These are phyloP conservation scores for Kodamaea sp. DNA, from an alignment of 1,139 yeast species.

Conservation along the genomic window DNA sequence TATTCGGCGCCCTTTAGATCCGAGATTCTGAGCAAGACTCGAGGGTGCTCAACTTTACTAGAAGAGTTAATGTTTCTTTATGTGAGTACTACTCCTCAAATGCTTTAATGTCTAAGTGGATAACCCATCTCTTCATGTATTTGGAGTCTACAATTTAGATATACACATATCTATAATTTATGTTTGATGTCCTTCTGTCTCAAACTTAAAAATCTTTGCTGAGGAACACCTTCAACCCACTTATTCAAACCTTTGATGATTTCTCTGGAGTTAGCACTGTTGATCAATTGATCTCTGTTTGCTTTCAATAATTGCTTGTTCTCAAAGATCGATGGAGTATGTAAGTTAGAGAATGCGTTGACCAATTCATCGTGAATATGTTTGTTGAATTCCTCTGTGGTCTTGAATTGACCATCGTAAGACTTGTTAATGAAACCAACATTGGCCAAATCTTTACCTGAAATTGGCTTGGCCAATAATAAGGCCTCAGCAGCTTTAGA, in stretches of 20 bases:
- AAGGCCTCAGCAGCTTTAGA: slow-evolving; percentile 75
- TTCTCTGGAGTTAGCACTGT: slow-evolving; percentile 63
- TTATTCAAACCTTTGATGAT: slow-evolving; percentile 65
- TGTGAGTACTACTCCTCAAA: too few relatives aligned
- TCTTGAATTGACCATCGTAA: slow-evolving; percentile 41
- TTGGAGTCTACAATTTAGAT: too few relatives aligned
- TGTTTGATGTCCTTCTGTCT: slow-evolving; percentile 59
- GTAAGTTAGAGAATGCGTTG: slow-evolving; percentile 48
- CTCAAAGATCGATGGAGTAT: slow-evolving; percentile 58
- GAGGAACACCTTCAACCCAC: slow-evolving; percentile 79
- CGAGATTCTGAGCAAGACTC: too few relatives aligned
- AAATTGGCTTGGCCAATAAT: slow-evolving; percentile 65
- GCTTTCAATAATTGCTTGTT: slow-evolving; percentile 61
- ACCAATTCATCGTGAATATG: slow-evolving; percentile 50
- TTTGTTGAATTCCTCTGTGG: slow-evolving; percentile 62
- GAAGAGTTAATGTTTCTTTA: too few relatives aligned
- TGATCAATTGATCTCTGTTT: slow-evolving; percentile 47
- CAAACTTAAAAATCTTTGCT: slow-evolving; percentile 60
- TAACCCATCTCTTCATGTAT: too few relatives aligned
- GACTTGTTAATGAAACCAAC: slow-evolving; percentile 64
- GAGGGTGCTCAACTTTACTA: too few relatives aligned
- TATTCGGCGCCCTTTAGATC: too few relatives aligned
- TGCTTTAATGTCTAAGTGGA: too few relatives aligned
- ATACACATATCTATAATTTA: slow-evolving; percentile 48
- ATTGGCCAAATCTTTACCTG: slow-evolving; percentile 56